Evolutionary conservation across 2,329 filamentous ascomycete species (phyloP), one percentile per base, ranked within the genome.

Genomic region (Neofusicoccum kwambonambiense): DNA sequence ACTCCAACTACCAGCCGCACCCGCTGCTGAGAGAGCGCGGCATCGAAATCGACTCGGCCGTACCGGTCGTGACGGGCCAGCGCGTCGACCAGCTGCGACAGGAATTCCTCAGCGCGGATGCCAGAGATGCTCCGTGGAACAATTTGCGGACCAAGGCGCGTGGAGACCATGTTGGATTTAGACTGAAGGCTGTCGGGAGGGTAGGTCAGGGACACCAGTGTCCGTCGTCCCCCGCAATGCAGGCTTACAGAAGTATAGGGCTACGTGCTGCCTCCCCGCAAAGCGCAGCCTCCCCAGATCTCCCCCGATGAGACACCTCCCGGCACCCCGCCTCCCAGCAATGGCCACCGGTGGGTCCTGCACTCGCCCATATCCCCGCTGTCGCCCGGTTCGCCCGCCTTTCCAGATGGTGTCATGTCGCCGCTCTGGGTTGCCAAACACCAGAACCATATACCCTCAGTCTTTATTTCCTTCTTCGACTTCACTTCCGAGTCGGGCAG

Each of bases 361-460:
- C 94, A 98, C 77, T 98, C 95, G 12, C 92, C 93, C 1, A 88
- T 97, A 69, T 98, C 95, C 2, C 95, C 94, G 0, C 83, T 98
- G 35, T 95, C 91, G 44, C 93, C 93, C 3, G 85, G 85, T 7
- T 97, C 94, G 7, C 83, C 87, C 2, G 84, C 96, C 2, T 98
- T 95, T 74, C 93, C 94, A 7, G 95, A 98, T 78, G 95, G 94
- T 4, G 81, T 97, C 65, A 87, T 97, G 75, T 88, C 93, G 66
- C 84, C 89, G 19, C 79, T 86, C 67, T 99, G 94, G 94, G 83
- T 96, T 63, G 86, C 87, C 66, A 99, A 98, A 76, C 94, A 98
- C 75, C 93, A 97, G 73, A 83, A 90, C 60, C 82, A 92, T 17
- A 84, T 98, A 22, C 94, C 94, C 1, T 90, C 92, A 67, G 85